Base-by-base conservation (phyloP, 169 alveolate genomes). In the Eimeria falciformis region DNA sequence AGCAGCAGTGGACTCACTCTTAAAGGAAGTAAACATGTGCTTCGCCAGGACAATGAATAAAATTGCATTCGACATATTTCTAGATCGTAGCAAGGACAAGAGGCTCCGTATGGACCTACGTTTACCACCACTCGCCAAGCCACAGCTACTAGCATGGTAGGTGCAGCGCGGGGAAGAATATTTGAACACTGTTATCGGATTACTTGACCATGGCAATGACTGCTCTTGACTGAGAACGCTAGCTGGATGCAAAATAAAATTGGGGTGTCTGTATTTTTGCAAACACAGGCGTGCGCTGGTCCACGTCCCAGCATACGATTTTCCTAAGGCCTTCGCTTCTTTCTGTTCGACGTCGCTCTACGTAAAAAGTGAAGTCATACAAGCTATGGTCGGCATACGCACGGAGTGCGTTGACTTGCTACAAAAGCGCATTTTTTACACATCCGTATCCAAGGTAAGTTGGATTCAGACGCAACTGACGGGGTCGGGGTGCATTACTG, bases 41-140 rank as follows among this genome's bases (percentile, higher is more conserved):
- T 98, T 96, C 82, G 96, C 97, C 29, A 95, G 99, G 79, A 97
- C 99, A 12, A 98, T 97, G 97, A 98, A 98, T 82, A 97, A 96
- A 93, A 97, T 97, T 66, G 97, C 97, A 50, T 96, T 97, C 87
- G 98, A 98, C 92, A 97, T 96, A 90, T 95, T 95, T 84, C 83
- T 95, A 86, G 95, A 91, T 27, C 96, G 96, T 23, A 93, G 90
- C 53, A 95, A 93, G 40, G 95, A 94, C 81, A 93, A 94, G 78
- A 88, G 90, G 47, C 92, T 96, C 85, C 94, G 93, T 23, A 96
- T 94, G 62, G 96, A 97, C 93, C 91, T 97, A 50, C 97, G 92
- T 53, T 95, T 97, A 40, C 98, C 98, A 50, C 96, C 97, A n/a
- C 25, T 46, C 2, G 47, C 82, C 47, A 83, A 58, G 53, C 91